phyloP scores from a whole-genome alignment of 306 rosid genomes.

The Lathyrus oleraceus region DNA sequence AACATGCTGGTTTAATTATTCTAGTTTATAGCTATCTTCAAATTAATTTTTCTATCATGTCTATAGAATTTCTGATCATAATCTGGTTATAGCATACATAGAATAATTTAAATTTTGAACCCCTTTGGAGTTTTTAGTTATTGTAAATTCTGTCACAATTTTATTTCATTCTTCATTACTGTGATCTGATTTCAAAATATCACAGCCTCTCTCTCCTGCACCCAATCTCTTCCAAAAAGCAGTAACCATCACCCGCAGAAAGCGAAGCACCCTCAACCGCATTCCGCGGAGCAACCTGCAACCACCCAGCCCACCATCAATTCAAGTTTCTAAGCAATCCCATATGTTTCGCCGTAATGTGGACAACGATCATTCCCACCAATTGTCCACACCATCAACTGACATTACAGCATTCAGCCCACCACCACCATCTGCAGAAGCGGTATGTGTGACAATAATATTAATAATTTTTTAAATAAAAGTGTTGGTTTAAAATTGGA shows the following conservation, averaged over 20 bases:
- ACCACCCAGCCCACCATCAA: neutral
- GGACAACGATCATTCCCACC: neutral
- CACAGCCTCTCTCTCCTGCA: neutral
- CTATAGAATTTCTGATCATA: neutral
- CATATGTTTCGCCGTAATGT: neutral
- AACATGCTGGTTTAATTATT: neutral
- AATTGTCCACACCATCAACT: neutral
- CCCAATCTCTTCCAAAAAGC: neutral
- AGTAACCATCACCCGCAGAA: neutral
- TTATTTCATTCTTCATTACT: neutral
- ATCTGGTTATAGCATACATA: neutral
- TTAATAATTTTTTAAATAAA: too few relatives aligned
- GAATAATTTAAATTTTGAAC: neutral
- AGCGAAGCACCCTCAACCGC: neutral
- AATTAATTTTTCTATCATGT: neutral
- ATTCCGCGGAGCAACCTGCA: neutral
- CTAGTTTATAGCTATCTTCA: neutral
- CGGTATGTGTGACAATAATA: neutral
- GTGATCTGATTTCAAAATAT: neutral
- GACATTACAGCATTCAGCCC: neutral
- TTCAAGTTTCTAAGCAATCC: neutral
- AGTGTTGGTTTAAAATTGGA: too few relatives aligned
- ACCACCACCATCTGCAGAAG: neutral
- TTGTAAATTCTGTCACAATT: neutral
- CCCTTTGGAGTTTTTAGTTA: neutral